Base-by-base conservation (phyloP, 129 eudicot species). In the Flaveria trinervia region DNA sequence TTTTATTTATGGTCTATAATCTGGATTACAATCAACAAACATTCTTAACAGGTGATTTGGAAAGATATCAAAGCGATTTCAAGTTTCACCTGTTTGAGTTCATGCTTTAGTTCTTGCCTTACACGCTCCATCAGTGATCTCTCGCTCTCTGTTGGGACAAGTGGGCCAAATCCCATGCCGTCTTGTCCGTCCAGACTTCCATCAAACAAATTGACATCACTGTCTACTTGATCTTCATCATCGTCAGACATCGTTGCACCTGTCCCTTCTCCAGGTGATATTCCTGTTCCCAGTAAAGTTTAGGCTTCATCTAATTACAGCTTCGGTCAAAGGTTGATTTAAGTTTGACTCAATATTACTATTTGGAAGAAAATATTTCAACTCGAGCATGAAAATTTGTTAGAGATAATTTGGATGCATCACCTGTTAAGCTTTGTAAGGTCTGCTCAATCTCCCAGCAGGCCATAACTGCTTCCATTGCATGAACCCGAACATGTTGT, bases 401-500 rank as follows among this genome's bases (percentile, higher is more conserved):
- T 70, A 2, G n/a, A 43, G 25, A 45, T 44, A 33, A 45, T 8
- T 45, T 45, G 49, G 49, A 45, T 45, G 49, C 49, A 45, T 45
- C 49, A 33, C 97, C 97, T 83, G 97, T 92, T 76, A 92, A 83
- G 81, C 91, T 89, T 71, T 92, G 97, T 72, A 92, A 80, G 50
- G 96, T 89, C 75, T 89, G 97, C 65, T 92, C 97, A 9, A 92
- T 88, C 67, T 92, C 96, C 97, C 97, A 92, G 81, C 97, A 92
- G 25, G 97, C 96, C 96, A 92, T 92, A 65, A 92, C 97, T 22
- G 97, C 96, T 84, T 92, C 97, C 97, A 92, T 92, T 17, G 97
- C 97, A 74, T 92, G 97, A 26, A 92, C 96, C 5, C 97, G 96
- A 51, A 92, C 97, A 70, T 92, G 96, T 73, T 89, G 96, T 82